Percentiles rank a stretch among this genome's conserved stretches.
phyloP scores from a whole-genome alignment of 225 moss, liverwort and hornwort species.

The Sphagnum contortum region DNA sequence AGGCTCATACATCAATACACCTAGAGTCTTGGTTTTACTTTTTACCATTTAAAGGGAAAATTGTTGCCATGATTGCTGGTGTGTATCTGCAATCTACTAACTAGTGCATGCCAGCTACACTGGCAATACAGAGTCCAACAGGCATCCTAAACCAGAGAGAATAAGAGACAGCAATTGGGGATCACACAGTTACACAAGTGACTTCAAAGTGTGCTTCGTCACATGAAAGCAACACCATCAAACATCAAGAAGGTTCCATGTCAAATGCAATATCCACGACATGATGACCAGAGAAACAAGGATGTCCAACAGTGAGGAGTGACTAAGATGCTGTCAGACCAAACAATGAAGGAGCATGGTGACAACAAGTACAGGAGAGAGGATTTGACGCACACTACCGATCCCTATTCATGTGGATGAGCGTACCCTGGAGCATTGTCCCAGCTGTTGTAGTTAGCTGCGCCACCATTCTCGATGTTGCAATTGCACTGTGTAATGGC shows the following conservation, averaged over 20 bases:
- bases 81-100: no score
- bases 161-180: no score
- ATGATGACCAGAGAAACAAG: no score
- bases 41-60: no score
- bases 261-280: not conserved
- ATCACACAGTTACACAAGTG: not conserved
- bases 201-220: not conserved
- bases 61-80: no score
- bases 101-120: no score
- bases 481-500: slow-evolving; percentile 73
- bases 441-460: slow-evolving; percentile 77
- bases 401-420: slow-evolving; percentile 74
- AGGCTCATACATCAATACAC: no score
- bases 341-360: not conserved
- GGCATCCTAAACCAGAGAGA: no score
- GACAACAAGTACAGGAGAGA: not conserved
- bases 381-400: slow-evolving; percentile 45
- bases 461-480: slow-evolving; percentile 69
- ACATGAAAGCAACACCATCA: not conserved
- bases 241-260: not conserved
- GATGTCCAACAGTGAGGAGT: not conserved
- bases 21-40: no score
- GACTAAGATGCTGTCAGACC: not conserved
- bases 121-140: no score
- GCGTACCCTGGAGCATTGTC: slow-evolving; percentile 83